Evolutionary conservation across 1,139 yeast species (phyloP), one percentile per base, ranked within the genome.

Genomic region (Protomyces inundatus): DNA sequence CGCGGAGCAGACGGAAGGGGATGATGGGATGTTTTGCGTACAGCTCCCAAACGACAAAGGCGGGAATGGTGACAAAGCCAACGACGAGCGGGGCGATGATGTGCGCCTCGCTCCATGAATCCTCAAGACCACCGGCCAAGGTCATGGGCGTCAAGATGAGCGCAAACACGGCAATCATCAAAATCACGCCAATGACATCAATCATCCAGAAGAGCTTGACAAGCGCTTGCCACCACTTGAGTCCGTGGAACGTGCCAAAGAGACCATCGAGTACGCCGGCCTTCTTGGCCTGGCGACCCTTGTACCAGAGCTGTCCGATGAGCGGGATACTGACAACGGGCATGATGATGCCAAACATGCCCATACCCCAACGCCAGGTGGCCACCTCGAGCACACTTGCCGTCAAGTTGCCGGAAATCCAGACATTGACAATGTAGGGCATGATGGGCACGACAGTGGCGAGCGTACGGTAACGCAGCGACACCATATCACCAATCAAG

Each of bases 401-500:
- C 6, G 72, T 69, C 32, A 70, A 45, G 52, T 55, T 54, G 10
- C 72, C 72, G 2, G 70, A 72, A n/a, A 70, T 59, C 68, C 71
- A 70, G 14, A 70, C 70, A 6, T 71, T 70, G 35, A 69, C 66
- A 23, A 70, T 65, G 54, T 64, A 69, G 12, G 72, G 72, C 37
- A 70, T 37, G 52, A 70, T 69, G 10, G 79, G 80, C 14, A 77
- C 66, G 61, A 73, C 75, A 12, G 76, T 71, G 67, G 72, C 73
- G 3, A 77, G 66, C 30, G 78, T 78, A 64, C 80, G 73, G 69
- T 77, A 73, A 40, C 74, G 71, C 67, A 77, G 67, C 40, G 71
- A 70, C 3, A 80, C 73, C n/a, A 78, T 76, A 65, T 77, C 80
- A 10, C 79, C 78, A 53, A 77, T 75, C 65, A 77, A 76, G 35